Conservation (phyloP, 208 protist genomes). For the Leptomonas pyrrhocoris region DNA sequence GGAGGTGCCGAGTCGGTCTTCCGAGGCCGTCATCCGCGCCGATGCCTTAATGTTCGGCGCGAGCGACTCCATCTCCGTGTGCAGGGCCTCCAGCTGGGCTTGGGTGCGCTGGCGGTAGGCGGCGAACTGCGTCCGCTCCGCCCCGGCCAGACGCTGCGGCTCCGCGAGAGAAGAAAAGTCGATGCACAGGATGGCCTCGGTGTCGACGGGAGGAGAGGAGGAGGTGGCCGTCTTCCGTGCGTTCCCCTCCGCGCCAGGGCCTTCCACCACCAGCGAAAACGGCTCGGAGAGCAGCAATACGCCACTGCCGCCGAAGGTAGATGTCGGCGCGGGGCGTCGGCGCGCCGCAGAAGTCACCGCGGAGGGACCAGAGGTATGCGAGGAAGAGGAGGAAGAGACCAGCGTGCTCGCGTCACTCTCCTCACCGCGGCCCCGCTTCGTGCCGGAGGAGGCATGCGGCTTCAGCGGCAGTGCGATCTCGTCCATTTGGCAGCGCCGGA, state of each 20-base stretch:
- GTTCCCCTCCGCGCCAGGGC: neutral
- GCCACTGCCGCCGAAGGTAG: neutral
- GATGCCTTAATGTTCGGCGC: slow-evolving; percentile 86
- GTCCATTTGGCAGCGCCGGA: slow-evolving; percentile 88
- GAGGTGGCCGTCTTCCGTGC: slow-evolving; percentile 2
- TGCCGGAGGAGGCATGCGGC: slow-evolving; percentile 35
- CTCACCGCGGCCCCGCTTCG: slow-evolving; percentile 48
- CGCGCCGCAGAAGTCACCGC: neutral
- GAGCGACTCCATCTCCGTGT: slow-evolving; percentile 75
- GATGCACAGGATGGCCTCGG: slow-evolving; percentile 47
- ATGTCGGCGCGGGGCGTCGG: neutral
- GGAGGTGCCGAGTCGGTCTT: slow-evolving; percentile 74
- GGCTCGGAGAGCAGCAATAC: slow-evolving; percentile 57
- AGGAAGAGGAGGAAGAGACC: neutral
- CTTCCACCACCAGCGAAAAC: slow-evolving; percentile 50
- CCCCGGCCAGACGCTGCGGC: slow-evolving; percentile 40
- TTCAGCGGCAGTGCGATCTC: slow-evolving; percentile 78
- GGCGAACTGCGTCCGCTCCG: slow-evolving; percentile 51
- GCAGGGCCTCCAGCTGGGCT: slow-evolving; percentile 52
- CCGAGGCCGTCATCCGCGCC: slow-evolving; percentile 62
- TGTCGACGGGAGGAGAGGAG: slow-evolving; percentile 15
- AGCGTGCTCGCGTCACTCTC: slow-evolving; percentile 19
- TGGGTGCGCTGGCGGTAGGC: slow-evolving; percentile 72
- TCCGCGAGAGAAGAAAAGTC: slow-evolving; percentile 78
- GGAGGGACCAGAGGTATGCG: neutral